phyloP scores from a whole-genome alignment of 2,329 filamentous ascomycete genomes.

The Trichoderma aggressivum region DNA sequence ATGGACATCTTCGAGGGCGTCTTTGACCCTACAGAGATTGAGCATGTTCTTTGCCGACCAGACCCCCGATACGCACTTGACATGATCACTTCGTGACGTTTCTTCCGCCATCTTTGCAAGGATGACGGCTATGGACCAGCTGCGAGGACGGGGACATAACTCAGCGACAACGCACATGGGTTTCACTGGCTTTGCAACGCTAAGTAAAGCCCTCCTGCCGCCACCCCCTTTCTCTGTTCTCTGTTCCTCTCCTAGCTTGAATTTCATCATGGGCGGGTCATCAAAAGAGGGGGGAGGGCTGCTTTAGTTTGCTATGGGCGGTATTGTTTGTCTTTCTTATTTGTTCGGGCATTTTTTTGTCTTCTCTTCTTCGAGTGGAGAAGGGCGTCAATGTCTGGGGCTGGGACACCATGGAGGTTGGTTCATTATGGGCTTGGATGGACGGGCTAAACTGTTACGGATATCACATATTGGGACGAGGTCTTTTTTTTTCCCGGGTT shows the following conservation, averaged over 20 bases:
- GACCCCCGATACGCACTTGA: slow-evolving; percentile 54
- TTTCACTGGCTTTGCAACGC: background rate
- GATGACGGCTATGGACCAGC: background rate
- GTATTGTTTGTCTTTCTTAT: background rate
- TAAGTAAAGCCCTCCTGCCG: background rate
- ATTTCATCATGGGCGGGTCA: background rate
- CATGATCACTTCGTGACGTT: slow-evolving; percentile 43
- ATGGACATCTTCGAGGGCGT: slow-evolving; percentile 52
- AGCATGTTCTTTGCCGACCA: slow-evolving; percentile 47
- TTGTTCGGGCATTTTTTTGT: background rate
- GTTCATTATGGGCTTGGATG: background rate
- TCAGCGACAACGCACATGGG: background rate
- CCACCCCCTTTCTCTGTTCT: background rate
- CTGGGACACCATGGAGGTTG: background rate
- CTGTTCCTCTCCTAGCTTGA: background rate
- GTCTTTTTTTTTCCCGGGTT: background rate
- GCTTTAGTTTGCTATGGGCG: background rate
- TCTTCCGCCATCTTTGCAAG: background rate
- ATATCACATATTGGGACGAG: slow-evolving; percentile 6
- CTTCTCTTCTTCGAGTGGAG: background rate
- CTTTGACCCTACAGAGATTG: slow-evolving; percentile 50
- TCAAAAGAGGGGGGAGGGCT: background rate
- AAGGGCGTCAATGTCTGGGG: background rate
- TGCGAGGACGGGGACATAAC: background rate
- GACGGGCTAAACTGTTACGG: slow-evolving; percentile 4